Percentiles rank a stretch among this genome's conserved stretches.
phyloP scores from a whole-genome alignment of 208 protist genomes.

The Leishmania tropica region DNA sequence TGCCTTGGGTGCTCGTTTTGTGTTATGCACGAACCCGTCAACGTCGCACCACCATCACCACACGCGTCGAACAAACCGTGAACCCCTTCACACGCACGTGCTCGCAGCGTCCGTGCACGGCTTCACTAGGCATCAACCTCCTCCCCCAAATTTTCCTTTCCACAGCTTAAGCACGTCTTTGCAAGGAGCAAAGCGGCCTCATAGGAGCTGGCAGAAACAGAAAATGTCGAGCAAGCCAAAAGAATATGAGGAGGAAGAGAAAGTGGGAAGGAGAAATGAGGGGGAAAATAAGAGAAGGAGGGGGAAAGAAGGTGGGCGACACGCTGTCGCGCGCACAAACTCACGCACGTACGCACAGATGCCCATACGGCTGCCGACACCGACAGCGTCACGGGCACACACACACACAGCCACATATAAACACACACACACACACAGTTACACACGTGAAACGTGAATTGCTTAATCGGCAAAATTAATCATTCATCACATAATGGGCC shows the following conservation, averaged over 20 bases:
- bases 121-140: neutral
- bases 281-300: neutral
- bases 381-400: neutral
- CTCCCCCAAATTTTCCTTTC: neutral
- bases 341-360: neutral
- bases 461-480: neutral
- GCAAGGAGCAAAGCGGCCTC: neutral
- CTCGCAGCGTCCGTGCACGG: neutral
- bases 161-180: neutral
- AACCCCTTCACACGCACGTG: neutral
- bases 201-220: neutral
- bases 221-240: neutral
- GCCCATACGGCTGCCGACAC: neutral
- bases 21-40: neutral
- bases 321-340: neutral
- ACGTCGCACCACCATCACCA: neutral
- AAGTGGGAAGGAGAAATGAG: neutral
- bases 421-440: neutral
- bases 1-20: neutral
- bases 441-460: neutral
- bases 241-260: neutral
- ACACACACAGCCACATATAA: neutral
- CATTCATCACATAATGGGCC: neutral
- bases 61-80: neutral
- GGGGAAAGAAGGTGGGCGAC: neutral